phyloP scores from a whole-genome alignment of 2,329 filamentous ascomycete genomes.

The Pestalotiopsis sp. region DNA sequence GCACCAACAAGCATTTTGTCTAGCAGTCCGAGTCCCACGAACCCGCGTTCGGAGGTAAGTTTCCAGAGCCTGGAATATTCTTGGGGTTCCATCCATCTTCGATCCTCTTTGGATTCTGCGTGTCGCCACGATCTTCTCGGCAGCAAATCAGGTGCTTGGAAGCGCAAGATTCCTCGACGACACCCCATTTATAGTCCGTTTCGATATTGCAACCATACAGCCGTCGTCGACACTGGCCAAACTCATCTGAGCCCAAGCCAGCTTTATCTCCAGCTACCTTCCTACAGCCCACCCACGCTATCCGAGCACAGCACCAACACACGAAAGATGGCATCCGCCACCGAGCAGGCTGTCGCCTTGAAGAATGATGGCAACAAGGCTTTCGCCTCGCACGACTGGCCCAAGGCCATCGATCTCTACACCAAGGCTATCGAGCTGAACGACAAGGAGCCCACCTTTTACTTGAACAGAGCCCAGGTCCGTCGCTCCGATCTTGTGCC shows the following conservation, averaged over 20 bases:
- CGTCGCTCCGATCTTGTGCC: conserved; percentile 29
- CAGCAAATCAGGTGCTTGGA: not conserved
- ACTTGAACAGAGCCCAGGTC: conserved; percentile 93
- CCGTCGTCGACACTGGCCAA: not conserved
- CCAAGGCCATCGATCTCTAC: conserved; percentile 79
- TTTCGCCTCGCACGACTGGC: conserved; percentile 87
- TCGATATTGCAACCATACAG: not conserved
- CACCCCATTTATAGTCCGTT: not conserved
- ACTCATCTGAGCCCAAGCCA: not conserved
- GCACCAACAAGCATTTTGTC: conserved; percentile 10
- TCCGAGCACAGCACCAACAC: not conserved
- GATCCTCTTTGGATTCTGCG: not conserved
- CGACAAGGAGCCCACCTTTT: conserved; percentile 85
- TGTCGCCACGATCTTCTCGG: conserved; percentile 1
- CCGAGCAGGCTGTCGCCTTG: conserved; percentile 75
- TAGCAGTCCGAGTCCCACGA: not conserved
- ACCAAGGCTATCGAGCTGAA: conserved; percentile 84
- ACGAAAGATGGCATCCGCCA: conserved; percentile 41
- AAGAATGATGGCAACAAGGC: conserved; percentile 96
- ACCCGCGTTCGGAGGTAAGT: conserved; percentile 6
- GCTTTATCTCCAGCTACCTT: not conserved
- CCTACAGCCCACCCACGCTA: not conserved
- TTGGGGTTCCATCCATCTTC: not conserved
- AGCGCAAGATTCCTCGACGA: not conserved
- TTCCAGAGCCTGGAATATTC: conserved; percentile 9